Evolutionary conservation across 805 yeast genomes (phyloP).

Genomic region (Candida railenensis): DNA sequence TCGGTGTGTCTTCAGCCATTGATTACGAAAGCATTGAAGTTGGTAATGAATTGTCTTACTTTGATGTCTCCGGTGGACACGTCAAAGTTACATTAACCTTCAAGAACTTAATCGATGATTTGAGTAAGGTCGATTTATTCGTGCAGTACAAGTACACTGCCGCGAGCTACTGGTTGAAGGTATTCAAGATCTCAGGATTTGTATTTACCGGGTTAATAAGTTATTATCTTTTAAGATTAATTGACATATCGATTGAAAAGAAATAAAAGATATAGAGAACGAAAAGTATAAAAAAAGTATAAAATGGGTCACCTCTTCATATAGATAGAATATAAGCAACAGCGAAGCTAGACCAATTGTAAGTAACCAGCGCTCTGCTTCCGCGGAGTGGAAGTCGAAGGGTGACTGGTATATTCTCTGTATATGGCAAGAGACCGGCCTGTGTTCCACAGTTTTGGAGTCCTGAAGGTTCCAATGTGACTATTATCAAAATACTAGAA

Average conservation of each 20-base stretch:
- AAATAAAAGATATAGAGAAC: conserved; percentile 1
- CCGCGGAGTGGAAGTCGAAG: no score
- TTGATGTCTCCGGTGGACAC: conserved; percentile 79
- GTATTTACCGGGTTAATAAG: conserved; percentile 59
- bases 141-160: conserved; percentile 63
- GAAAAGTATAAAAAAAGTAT: neutral
- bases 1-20: conserved; percentile 59
- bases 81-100: conserved; percentile 63
- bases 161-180: conserved; percentile 58
- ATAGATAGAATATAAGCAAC: conserved; percentile 1
- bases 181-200: conserved; percentile 61
- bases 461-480: no score
- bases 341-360: neutral
- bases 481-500: no score
- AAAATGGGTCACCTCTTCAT: neutral
- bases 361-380: neutral
- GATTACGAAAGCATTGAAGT: conserved; percentile 28
- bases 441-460: no score
- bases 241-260: conserved; percentile 29
- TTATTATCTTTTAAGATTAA: conserved; percentile 43
- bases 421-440: no score
- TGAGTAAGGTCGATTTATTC: conserved; percentile 53
- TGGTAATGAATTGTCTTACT: conserved; percentile 52
- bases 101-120: conserved; percentile 66
- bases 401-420: no score